These are phyloP conservation scores for Ulota crispa DNA, from an alignment of 225 moss, liverwort and hornwort genomes.

Conservation along the genomic window DNA sequence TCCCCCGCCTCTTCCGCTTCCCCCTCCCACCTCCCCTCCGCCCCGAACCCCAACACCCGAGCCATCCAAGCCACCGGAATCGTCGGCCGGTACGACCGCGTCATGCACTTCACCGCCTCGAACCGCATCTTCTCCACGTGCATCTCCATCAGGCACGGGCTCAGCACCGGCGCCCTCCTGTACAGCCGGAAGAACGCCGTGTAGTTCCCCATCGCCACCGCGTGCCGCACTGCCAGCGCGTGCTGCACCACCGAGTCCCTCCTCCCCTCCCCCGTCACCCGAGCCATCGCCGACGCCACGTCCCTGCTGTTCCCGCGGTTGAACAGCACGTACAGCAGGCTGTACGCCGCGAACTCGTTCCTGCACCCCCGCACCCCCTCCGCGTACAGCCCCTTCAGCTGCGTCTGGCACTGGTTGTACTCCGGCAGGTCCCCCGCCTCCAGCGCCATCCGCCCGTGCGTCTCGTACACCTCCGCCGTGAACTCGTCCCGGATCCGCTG, in stretches of 20 bases:
- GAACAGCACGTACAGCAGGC: conserved; percentile 84
- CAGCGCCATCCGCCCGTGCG: conserved; percentile 89
- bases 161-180: conserved; percentile 85
- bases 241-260: conserved; percentile 72
- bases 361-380: conserved; percentile 89
- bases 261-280: conserved; percentile 37
- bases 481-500: conserved; percentile 92
- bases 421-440: conserved; percentile 95
- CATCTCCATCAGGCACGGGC: conserved; percentile 90
- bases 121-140: conserved; percentile 96
- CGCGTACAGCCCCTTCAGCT: conserved; percentile 78
- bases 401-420: conserved; percentile 98
- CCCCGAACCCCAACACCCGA: conserved; percentile 58
- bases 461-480: conserved; percentile 93
- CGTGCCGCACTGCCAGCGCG: conserved; percentile 77
- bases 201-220: conserved; percentile 89
- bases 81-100: conserved; percentile 90
- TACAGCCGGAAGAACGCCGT: conserved; percentile 95
- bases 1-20: conserved; percentile 62
- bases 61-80: conserved; percentile 76
- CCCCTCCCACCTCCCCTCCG: conserved; percentile 35
- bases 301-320: conserved; percentile 91
- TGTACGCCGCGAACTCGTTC: conserved; percentile 86
- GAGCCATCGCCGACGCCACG: conserved; percentile 80
- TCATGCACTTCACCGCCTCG: conserved; percentile 91